Conservation (phyloP, 1,139 yeast species). For the Taphrina pruni region DNA sequence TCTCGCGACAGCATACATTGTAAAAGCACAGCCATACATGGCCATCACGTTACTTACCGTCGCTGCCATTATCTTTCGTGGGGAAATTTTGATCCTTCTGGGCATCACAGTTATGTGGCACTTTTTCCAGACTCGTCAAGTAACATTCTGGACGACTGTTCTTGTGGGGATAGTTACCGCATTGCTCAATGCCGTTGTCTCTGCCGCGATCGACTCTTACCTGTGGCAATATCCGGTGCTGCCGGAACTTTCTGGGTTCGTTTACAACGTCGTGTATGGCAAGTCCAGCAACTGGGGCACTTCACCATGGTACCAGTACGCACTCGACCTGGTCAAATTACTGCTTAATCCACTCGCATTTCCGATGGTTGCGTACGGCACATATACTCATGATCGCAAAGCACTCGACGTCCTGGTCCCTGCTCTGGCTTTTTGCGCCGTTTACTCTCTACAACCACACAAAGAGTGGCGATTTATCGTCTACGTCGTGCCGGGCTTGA, state of each 20-base stretch:
- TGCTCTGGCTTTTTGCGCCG: slow-evolving; percentile 56
- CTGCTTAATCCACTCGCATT: slow-evolving; percentile 65
- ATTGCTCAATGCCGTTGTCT: slow-evolving; percentile 59
- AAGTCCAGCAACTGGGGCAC: slow-evolving; percentile 80
- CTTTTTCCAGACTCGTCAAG: slow-evolving; percentile 54
- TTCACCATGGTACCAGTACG: slow-evolving; percentile 52
- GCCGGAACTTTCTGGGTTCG: slow-evolving; percentile 77
- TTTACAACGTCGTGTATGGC: slow-evolving; percentile 75
- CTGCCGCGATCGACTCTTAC: slow-evolving; percentile 68
- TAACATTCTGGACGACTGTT: slow-evolving; percentile 54
- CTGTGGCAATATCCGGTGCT: slow-evolving; percentile 68
- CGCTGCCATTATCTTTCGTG: slow-evolving; percentile 70
- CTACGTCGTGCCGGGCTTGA: slow-evolving; percentile 73
- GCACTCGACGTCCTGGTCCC: slow-evolving; percentile 54
- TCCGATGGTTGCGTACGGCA: slow-evolving; percentile 54
- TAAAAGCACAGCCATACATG: slow-evolving; percentile 40
- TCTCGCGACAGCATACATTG: slow-evolving; percentile 40
- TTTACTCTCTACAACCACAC: slow-evolving; percentile 83
- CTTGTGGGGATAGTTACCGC: slow-evolving; percentile 62
- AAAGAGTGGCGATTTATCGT: slow-evolving; percentile 93
- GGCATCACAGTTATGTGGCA: slow-evolving; percentile 54
- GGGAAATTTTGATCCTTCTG: slow-evolving; percentile 71
- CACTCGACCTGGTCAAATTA: slow-evolving; percentile 61
- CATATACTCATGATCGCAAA: not conserved
- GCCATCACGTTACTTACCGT: slow-evolving; percentile 69